Evolutionary conservation across 768 basidiomycete genomes (phyloP), one percentile per base, ranked within the genome.

Genomic region (Panellus pusillus): DNA sequence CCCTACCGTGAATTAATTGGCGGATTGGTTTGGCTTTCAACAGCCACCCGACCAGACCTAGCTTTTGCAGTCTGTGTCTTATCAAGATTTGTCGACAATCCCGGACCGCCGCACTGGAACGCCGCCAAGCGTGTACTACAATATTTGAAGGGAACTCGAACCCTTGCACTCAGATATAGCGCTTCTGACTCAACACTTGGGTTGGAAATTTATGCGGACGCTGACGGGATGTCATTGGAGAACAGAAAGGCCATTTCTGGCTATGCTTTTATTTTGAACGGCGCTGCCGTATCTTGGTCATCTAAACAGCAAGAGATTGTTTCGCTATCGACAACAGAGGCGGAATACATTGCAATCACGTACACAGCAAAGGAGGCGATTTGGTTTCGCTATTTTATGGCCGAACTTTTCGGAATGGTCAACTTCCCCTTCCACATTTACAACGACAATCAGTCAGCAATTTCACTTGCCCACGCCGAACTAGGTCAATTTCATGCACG

Each of bases 291-390:
- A n/a, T 55, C 54, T 19, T 55, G 54, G 54, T 42, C 45, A 5
- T 54, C 71, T 2, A 71, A 70, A 58, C 62, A 66, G 38, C 74
- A 78, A 48, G 56, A 62, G 1, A 62, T 72, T 20, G 40, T 47
- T 27, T 32, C 46, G 9, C 31, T 54, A 2, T 54, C 52, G 9
- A 54, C 52, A 1, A 54, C 52, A 12, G 52, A 54, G 18, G 52
- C 52, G 11, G 52, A 54, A 38, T 54, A 54, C 24, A 37, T 54
- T 24, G 44, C 52, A 1, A 13, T 48, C 27, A 54, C 52, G 12
- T 48, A 54, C 40, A 32, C 39, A 1, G 37, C 52, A 0, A 54
- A 54, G 43, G 68, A 74, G 44, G 50, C 54, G 14, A 55, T 68
- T 15, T 70, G 67, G 67, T 51, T 66, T 15, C 53, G 60, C 4